Conservation (phyloP, 176 grass and related monocot genomes). For the Carex myosuroides region DNA sequence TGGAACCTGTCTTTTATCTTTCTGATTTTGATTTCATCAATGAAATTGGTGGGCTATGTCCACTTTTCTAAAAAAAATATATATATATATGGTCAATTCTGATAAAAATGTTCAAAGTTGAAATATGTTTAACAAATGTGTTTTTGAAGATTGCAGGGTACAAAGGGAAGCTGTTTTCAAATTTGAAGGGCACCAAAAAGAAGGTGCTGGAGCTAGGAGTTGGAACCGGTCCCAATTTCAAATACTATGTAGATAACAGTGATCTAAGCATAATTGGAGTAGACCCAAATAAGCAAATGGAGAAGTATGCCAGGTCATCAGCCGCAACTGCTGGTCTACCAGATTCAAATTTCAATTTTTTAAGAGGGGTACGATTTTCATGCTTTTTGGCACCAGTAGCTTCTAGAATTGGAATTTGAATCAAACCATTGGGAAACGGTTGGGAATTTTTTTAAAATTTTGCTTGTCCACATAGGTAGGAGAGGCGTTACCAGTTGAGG, state of each 20-base stretch:
- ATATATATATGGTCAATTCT: neutral
- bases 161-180: conserved; percentile 63
- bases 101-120: neutral
- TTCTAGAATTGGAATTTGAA: neutral
- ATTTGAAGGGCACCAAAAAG: conserved; percentile 27
- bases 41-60: no score
- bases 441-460: neutral
- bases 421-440: neutral
- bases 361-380: conserved; percentile 45
- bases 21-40: no score
- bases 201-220: conserved; percentile 69
- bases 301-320: conserved; percentile 55
- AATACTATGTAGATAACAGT: conserved; percentile 47
- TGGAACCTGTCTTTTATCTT: no score
- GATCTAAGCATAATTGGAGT: conserved; percentile 44
- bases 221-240: conserved; percentile 80
- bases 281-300: conserved; percentile 89
- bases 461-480: conserved; percentile 47
- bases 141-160: conserved; percentile 53
- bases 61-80: no score
- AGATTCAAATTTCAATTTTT: conserved; percentile 49
- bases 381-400: neutral
- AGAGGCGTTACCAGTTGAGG: conserved; percentile 58
- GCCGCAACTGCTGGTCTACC: conserved; percentile 54
- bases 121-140: neutral